A percentile compares a stretch with the other conserved stretches of the same genome.
Evolutionary conservation across 2,329 filamentous ascomycete genomes (phyloP).

Genomic region (Teratosphaeria zuluensis): DNA sequence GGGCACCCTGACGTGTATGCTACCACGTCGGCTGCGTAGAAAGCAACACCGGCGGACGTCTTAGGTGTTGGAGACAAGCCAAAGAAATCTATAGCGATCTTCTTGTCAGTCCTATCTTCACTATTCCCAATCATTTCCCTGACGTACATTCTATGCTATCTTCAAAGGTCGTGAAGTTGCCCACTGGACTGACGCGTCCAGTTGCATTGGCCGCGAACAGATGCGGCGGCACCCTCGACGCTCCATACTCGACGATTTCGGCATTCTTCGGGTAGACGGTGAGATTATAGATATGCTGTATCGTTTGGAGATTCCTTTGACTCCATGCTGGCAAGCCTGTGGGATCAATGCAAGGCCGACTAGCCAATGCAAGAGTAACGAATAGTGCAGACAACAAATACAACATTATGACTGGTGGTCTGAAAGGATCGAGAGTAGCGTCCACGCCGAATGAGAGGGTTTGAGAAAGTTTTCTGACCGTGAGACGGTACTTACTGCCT

Average conservation of each 20-base stretch:
- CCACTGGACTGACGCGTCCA: conserved; percentile 34
- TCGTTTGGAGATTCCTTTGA: conserved; percentile 29
- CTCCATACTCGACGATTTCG: conserved; percentile 27
- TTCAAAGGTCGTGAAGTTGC: conserved; percentile 34
- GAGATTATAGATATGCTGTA: conserved; percentile 32
- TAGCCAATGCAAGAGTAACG: neutral
- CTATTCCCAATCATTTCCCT: conserved; percentile 22
- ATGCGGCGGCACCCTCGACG: conserved; percentile 27
- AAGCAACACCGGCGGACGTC: conserved; percentile 10
- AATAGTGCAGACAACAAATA: neutral
- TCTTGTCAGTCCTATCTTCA: neutral
- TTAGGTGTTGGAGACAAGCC: conserved; percentile 29
- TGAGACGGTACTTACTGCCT: neutral
- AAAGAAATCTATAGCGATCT: conserved; percentile 27
- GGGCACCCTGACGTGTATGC: conserved; percentile 13
- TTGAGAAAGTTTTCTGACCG: neutral
- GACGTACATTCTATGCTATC: conserved; percentile 33
- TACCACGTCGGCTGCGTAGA: conserved; percentile 16
- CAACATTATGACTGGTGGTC: neutral
- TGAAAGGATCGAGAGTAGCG: neutral
- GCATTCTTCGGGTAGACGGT: conserved; percentile 33
- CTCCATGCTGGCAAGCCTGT: neutral
- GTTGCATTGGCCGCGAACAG: conserved; percentile 31
- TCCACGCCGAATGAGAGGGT: neutral
- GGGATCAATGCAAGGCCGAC: neutral